Conservation (phyloP, 1,284 basidiomycete species). For the Microbotryomycetes sp. region DNA sequence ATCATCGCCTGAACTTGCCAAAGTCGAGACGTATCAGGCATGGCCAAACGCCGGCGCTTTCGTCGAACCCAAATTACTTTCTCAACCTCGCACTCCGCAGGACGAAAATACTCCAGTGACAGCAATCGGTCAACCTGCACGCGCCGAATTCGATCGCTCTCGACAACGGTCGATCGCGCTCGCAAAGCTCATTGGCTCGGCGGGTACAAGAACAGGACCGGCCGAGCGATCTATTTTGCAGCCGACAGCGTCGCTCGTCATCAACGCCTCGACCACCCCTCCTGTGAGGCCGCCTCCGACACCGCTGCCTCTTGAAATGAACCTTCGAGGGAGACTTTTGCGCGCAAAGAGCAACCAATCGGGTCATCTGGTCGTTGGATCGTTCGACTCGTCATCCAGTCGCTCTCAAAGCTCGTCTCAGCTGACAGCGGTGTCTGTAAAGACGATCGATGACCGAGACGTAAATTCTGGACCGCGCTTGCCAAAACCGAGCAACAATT, state of each 20-base stretch:
- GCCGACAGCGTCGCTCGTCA: too few relatives aligned
- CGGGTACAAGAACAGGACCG: background rate
- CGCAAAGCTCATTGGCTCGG: background rate
- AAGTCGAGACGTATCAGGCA: background rate
- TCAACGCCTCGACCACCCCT: background rate
- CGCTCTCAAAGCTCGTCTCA: constrained; percentile 14
- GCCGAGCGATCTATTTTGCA: background rate
- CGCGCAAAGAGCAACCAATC: background rate
- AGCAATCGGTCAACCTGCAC: background rate
- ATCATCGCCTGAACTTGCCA: background rate
- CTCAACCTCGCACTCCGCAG: background rate
- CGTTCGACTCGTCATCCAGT: constrained; percentile 1
- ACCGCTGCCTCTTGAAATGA: background rate
- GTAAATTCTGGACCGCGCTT: background rate
- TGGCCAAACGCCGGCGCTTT: background rate
- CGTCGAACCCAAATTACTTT: background rate
- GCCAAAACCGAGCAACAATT: background rate
- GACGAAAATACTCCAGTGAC: background rate
- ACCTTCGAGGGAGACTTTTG: background rate
- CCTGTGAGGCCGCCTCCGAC: background rate
- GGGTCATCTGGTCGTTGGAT: background rate
- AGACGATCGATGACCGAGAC: background rate
- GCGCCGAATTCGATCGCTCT: background rate
- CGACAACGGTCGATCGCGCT: background rate
- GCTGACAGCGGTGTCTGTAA: constrained; percentile 1